Evolutionary conservation across 192 early-diverging fungal species (phyloP), one percentile per base, ranked within the genome.

Genomic region (Chytriomyces hyalinus): DNA sequence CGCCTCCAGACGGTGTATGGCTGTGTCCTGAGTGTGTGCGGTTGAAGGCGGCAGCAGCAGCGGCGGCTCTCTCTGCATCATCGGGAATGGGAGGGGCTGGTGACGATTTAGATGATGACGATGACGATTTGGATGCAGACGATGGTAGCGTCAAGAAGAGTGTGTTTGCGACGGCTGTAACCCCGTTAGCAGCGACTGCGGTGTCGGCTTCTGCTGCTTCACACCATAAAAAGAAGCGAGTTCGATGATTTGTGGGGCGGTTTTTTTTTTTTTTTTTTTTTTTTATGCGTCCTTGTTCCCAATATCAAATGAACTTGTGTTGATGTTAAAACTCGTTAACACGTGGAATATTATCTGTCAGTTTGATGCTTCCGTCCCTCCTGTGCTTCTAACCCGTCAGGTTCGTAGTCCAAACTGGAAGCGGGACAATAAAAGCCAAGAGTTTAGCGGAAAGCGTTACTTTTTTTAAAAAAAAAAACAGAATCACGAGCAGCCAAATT

Each of bases 1-100:
- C 80, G 22, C 88, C 90, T n/a, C 92, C 92, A 15, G 87, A 84
- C 48, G 92, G 92, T 0, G 81, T 84, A 7, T 93, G 92, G 92
- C 91, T 86, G 71, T 91, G 90, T 47, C 76, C 76, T 24, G 76
- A 78, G 22, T 78, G 76, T 61, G 67, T 53, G 22, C 44, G 26
- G 13, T 28, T n/a, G 24, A 63, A 61, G 45, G 57, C 20, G 6
- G 20, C 57, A 17, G 60, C 11, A 45, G 15, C 53, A 3, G 13
- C 53, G 53, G 53, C 20, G 53, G 53, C 20, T 57, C 53, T 20
- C 13, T 57, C 53, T 57, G 36, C 36, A 36, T 36, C 36, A 2
- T 36, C 36, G 36, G 36, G 36, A 36, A 36, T 36, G 36, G 36
- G 36, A 36, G 36, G 36, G 36, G 36, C 3, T 36, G 26, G 59